Evolutionary conservation across 371 early-diverging fungal species (phyloP).

Genomic region (Apophysomyces elegans): DNA sequence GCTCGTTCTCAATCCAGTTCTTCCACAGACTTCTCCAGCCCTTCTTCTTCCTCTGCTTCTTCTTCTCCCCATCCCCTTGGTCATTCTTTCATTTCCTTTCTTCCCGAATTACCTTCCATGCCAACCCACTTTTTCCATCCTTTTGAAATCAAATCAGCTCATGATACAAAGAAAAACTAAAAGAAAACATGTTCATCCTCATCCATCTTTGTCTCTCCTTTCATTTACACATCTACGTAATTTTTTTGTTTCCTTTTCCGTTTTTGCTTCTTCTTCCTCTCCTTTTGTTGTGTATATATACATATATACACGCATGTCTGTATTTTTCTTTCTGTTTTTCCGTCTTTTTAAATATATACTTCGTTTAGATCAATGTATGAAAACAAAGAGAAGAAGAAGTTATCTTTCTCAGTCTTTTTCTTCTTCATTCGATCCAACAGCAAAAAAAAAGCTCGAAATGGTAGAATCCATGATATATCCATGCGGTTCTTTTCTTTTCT

Average conservation of each 20-base stretch:
- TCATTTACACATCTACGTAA: slow-evolving; percentile 3
- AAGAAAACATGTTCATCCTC: not conserved
- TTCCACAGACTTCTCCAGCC: not conserved
- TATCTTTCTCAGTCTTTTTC: too few relatives aligned
- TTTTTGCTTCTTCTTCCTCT: not conserved
- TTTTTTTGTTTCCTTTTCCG: not conserved
- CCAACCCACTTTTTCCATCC: slow-evolving; percentile 2
- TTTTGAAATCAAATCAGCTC: slow-evolving; percentile 7
- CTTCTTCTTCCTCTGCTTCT: slow-evolving; percentile 1
- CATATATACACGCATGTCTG: not conserved
- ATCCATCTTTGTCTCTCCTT: not conserved
- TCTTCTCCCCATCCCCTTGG: slow-evolving; percentile 6
- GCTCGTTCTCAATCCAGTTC: slow-evolving; percentile 11
- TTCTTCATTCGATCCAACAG: too few relatives aligned
- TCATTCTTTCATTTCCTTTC: slow-evolving; percentile 2
- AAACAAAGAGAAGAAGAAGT: too few relatives aligned
- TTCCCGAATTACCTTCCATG: not conserved
- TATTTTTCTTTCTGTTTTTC: too few relatives aligned
- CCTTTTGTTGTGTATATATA: not conserved
- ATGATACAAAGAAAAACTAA: slow-evolving; percentile 11
- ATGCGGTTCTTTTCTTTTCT: not conserved
- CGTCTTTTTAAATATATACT: not conserved
- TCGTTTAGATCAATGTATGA: too few relatives aligned
- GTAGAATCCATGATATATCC: too few relatives aligned
- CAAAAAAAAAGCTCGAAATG: too few relatives aligned